Evolutionary conservation across 2,329 filamentous ascomycete genomes (phyloP).

Genomic region (Pezicula radicicola): DNA sequence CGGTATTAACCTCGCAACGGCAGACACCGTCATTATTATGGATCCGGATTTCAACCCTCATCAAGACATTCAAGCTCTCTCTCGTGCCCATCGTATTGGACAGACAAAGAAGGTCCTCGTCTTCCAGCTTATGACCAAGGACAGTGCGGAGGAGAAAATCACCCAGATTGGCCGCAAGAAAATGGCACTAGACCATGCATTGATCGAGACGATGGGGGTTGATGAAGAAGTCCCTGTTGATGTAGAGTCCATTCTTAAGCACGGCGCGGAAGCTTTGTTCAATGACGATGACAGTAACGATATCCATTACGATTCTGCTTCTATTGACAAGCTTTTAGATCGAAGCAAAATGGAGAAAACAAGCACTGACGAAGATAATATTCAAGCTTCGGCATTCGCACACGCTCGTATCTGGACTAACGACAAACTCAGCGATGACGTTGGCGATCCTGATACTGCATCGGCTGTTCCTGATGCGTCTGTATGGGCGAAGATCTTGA

Average conservation of each 20-base stretch:
- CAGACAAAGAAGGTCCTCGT: conserved; percentile 95
- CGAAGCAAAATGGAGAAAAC: conserved; percentile 77
- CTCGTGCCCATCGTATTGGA: conserved; percentile 91
- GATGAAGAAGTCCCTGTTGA: conserved; percentile 79
- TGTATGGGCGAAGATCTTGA: conserved; percentile 88
- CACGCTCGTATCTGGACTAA: conserved; percentile 93
- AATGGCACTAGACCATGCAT: conserved; percentile 89
- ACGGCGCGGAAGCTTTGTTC: conserved; percentile 86
- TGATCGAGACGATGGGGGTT: conserved; percentile 88
- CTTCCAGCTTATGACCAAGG: conserved; percentile 89
- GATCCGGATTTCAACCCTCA: conserved; percentile 57
- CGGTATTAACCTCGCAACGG: conserved; percentile 94
- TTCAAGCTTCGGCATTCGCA: conserved; percentile 77
- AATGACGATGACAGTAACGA: conserved; percentile 69
- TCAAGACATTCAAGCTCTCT: conserved; percentile 94
- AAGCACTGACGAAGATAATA: conserved; percentile 55
- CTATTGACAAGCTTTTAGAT: conserved; percentile 89
- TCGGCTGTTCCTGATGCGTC: conserved; percentile 57
- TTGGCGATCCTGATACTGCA: conserved; percentile 50
- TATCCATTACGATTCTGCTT: conserved; percentile 76
- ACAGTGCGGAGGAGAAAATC: conserved; percentile 90
- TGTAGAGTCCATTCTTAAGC: conserved; percentile 81
- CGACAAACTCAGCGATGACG: conserved; percentile 66
- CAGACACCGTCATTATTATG: conserved; percentile 96
- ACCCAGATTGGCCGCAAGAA: conserved; percentile 95